Evolutionary conservation across 2,329 filamentous ascomycete species (phyloP), one percentile per base, ranked within the genome.

Genomic region (Clonostachys rhizophaga): DNA sequence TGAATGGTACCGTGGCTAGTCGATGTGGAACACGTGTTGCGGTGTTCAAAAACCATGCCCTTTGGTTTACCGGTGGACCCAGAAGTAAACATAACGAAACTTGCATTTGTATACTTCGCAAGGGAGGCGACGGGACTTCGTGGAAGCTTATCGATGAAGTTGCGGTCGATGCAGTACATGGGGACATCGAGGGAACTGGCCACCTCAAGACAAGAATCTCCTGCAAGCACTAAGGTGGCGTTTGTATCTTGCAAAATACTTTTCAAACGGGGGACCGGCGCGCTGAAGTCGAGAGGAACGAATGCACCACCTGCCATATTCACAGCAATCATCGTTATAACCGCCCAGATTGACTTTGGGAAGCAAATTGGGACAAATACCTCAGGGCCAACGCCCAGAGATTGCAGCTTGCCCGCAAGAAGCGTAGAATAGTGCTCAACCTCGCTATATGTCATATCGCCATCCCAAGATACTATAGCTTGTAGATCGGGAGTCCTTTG

Each of bases 341-440:
- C 44, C 11, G 48, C 44, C 47, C 46, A 52, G 13, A 37, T 49
- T 9, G 47, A 52, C 40, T 53, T 53, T 10, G 49, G 40, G 18
- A 53, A 53, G 24, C 47, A 50, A n/a, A 50, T 33, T 3, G 44
- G 46, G 7, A 53, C 46, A 11, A 42, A 13, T 9, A 30, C 44
- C 40, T 60, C 61, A 5, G 54, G 54, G 3, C 48, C 40, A 20
- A 68, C 53, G n/a, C 59, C 58, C n/a, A 34, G 33, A 10, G 33
- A 18, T n/a, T 40, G 34, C 16, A 49, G 41, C 16, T 47, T 16
- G 16, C 11, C 14, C 12, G 48, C 48, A 10, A 49, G 41, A 4
- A 17, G 18, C 6, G 34, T 24, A 8, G 34, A 13, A 11, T 16
- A 11, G n/a, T 18, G 34, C 12, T 46, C 37, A 20, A 71, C 54